Percentiles rank a stretch among this genome's conserved stretches.
Conservation (phyloP, 2,329 filamentous ascomycete species). For the Exophiala alcalophila region DNA sequence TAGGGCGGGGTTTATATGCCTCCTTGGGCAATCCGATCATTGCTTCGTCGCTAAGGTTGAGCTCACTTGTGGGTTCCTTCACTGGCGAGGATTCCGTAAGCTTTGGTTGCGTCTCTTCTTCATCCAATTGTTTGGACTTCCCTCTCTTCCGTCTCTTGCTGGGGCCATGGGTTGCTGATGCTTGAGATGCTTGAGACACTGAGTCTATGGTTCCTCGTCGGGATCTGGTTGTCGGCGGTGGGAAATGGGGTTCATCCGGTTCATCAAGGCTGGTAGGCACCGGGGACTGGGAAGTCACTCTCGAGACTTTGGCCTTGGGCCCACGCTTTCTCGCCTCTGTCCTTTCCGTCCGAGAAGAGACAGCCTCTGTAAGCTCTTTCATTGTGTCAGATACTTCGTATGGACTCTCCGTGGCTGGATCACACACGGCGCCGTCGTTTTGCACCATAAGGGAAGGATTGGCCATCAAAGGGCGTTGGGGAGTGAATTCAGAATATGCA, state of each 20-base stretch:
- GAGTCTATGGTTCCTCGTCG: slow-evolving; percentile 26
- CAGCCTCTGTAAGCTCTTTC: background rate
- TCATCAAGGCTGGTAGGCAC: slow-evolving; percentile 13
- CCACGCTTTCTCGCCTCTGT: slow-evolving; percentile 25
- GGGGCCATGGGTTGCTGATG: slow-evolving; percentile 12
- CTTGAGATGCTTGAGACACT: slow-evolving; percentile 24
- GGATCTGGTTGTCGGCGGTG: slow-evolving; percentile 8
- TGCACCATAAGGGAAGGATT: slow-evolving; percentile 6
- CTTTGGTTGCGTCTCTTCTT: slow-evolving; percentile 1
- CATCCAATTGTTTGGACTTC: slow-evolving; percentile 16
- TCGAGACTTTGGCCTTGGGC: slow-evolving; percentile 25
- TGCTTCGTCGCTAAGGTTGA: slow-evolving; percentile 27
- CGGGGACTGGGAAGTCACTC: slow-evolving; percentile 8
- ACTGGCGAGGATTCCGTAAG: slow-evolving; percentile 7
- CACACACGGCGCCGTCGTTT: slow-evolving; percentile 4
- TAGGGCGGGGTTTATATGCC: slow-evolving; percentile 30
- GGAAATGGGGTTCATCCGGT: slow-evolving; percentile 13
- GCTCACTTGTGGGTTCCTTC: slow-evolving; percentile 25
- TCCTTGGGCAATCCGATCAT: slow-evolving; percentile 30
- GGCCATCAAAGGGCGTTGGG: background rate
- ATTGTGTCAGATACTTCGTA: no score
- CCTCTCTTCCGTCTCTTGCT: slow-evolving; percentile 18
- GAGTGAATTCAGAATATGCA: slow-evolving; percentile 3
- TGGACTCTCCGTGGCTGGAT: background rate
- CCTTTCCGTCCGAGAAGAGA: slow-evolving; percentile 3